Percentiles rank a stretch among this genome's conserved stretches.
Conservation (phyloP, 306 rosid genomes). For the Prunus mume region DNA sequence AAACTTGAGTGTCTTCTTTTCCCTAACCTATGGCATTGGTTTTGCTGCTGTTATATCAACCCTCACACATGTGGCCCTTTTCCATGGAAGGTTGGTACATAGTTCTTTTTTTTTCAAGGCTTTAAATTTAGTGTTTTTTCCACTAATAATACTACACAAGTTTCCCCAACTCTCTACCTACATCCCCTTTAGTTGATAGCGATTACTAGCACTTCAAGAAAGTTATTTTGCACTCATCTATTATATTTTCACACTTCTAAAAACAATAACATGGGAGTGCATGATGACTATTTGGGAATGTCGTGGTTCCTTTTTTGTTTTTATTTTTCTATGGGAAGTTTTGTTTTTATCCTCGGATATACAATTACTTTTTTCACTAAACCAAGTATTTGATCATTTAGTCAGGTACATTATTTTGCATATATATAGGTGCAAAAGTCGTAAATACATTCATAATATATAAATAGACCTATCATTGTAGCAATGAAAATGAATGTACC, state of each 20-base stretch:
- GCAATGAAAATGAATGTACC: neutral
- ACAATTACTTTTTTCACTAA: neutral
- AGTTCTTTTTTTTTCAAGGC: neutral
- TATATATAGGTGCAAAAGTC: neutral
- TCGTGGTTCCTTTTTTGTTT: neutral
- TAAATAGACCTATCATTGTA: neutral
- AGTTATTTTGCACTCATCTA: too few species aligned
- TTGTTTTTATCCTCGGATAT: neutral
- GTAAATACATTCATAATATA: neutral
- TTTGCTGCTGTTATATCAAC: slow-evolving; percentile 61
- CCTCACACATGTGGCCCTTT: slow-evolving; percentile 59
- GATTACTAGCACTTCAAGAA: too few species aligned
- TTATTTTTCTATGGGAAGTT: neutral
- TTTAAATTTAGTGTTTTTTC: too few species aligned
- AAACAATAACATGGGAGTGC: neutral
- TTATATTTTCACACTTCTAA: too few species aligned
- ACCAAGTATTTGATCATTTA: neutral
- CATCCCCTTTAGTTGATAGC: too few species aligned
- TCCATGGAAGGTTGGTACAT: slow-evolving; percentile 52
- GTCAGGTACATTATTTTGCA: neutral
- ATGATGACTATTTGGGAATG: too few species aligned
- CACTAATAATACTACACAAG: too few species aligned
- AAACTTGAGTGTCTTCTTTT: slow-evolving; percentile 46
- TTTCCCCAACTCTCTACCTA: too few species aligned
- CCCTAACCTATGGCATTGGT: slow-evolving; percentile 56